Percentiles rank a stretch among this genome's conserved stretches.
phyloP scores from a whole-genome alignment of 2,329 filamentous ascomycete species.

The Ceratocystis papillata region DNA sequence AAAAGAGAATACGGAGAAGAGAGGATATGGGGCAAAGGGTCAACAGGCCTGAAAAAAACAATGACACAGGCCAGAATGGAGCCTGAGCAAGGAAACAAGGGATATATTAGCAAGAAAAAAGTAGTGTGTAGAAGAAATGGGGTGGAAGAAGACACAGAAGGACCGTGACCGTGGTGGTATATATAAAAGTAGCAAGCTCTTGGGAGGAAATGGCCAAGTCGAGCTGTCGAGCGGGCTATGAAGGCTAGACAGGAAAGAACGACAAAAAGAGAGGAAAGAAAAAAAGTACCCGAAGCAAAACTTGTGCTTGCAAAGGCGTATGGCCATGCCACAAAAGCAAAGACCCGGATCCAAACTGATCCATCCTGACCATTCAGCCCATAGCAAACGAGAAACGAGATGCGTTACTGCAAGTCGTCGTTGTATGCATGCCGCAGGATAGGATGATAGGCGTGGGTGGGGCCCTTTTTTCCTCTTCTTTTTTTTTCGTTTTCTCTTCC shows the following conservation, averaged over 20 bases:
- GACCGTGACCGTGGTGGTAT: not conserved
- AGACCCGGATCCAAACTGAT: constrained; percentile 3
- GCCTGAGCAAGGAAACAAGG: constrained; percentile 2
- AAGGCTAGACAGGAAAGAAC: not conserved
- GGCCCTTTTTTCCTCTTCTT: not conserved
- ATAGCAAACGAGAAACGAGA: not conserved
- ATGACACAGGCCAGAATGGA: constrained; percentile 13
- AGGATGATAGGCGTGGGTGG: constrained; percentile 2
- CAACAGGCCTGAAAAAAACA: not conserved
- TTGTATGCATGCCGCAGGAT: constrained; percentile 3
- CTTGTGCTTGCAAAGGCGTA: constrained; percentile 9
- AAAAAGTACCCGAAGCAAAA: constrained; percentile 9
- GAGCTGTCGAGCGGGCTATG: not conserved
- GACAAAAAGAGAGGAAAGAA: not conserved
- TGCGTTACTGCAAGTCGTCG: not conserved
- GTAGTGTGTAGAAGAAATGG: not conserved
- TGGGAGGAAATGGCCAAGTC: not conserved
- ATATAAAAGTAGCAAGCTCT: not conserved
- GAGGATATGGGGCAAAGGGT: constrained; percentile 6
- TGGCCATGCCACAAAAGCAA: constrained; percentile 4
- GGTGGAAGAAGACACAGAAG: not conserved
- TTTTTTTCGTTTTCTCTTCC: constrained; percentile 3
- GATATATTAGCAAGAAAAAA: not conserved
- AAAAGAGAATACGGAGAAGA: constrained; percentile 1
- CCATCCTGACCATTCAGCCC: constrained; percentile 13